Conservation (phyloP, 306 rosid species). For the Pterocarpus macrocarpus region DNA sequence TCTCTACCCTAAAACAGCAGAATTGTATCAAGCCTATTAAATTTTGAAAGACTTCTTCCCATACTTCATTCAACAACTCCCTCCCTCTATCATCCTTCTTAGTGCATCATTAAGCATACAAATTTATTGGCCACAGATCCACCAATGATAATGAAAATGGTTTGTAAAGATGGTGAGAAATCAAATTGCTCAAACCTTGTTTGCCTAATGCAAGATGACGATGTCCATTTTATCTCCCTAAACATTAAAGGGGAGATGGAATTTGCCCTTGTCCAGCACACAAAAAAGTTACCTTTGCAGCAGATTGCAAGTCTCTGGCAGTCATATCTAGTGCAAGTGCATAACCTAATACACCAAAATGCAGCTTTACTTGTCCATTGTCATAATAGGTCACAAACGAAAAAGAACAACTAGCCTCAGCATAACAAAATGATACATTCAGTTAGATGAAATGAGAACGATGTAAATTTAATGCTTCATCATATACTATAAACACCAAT, state of each 20-base stretch:
- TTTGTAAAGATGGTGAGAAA: constrained; percentile 8
- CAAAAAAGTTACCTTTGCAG: constrained; percentile 69
- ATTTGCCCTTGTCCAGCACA: not conserved
- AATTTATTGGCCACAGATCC: not conserved
- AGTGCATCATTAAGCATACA: not conserved
- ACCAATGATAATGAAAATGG: not conserved
- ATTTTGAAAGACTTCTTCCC: too few species aligned
- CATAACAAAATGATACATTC: not conserved
- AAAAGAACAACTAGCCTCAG: constrained; percentile 10
- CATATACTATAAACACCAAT: not conserved
- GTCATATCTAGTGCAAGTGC: constrained; percentile 98
- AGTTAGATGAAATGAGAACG: not conserved
- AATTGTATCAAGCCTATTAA: not conserved
- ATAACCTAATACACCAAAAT: constrained; percentile 68
- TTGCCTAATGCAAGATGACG: not conserved
- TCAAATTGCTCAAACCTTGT: not conserved
- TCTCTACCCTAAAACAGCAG: constrained; percentile 6
- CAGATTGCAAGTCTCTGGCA: constrained; percentile 89
- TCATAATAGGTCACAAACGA: not conserved
- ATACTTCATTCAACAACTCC: not conserved
- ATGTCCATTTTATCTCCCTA: not conserved
- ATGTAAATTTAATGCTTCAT: not conserved
- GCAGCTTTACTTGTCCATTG: not conserved
- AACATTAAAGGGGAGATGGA: not conserved
- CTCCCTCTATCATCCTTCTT: constrained; percentile 3